Percentiles rank a stretch among this genome's conserved stretches.
These are phyloP conservation scores for Lenwebbia sp. DNA, from an alignment of 345 rosid species.

Conservation along the genomic window DNA sequence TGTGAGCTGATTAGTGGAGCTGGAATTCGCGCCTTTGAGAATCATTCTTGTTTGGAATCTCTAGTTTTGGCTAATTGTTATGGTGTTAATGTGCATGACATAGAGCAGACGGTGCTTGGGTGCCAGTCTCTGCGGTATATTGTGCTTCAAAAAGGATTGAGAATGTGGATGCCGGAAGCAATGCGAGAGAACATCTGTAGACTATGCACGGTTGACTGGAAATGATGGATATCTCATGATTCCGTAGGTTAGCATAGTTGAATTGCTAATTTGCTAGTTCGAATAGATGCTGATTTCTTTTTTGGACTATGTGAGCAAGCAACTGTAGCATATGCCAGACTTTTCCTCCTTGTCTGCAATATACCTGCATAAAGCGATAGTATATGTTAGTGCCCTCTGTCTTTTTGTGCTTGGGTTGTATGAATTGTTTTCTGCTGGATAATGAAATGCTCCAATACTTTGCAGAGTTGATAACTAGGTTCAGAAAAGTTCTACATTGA, in stretches of 20 bases:
- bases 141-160: slow-evolving; percentile 24
- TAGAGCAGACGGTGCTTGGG: slow-evolving; percentile 6
- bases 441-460: neutral
- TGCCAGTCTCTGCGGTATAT: slow-evolving; percentile 16
- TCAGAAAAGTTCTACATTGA: neutral
- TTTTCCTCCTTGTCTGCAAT: neutral
- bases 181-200: slow-evolving; percentile 11
- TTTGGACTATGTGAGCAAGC: neutral
- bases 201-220: slow-evolving; percentile 18
- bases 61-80: slow-evolving; percentile 21
- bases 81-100: slow-evolving; percentile 5
- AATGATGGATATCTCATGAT: slow-evolving; percentile 5
- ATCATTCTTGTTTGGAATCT: slow-evolving; percentile 16
- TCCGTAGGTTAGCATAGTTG: neutral
- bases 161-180: slow-evolving; percentile 13
- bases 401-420: neutral
- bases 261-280: neutral
- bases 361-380: neutral
- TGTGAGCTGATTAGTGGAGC: slow-evolving; percentile 27
- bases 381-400: neutral
- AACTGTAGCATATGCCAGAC: neutral
- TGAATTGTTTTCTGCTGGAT: neutral
- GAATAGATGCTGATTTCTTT: neutral
- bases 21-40: slow-evolving; percentile 19
- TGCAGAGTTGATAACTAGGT: neutral